Evolutionary conservation across 108 stramenopile genomes (phyloP), one percentile per base, ranked within the genome.

Genomic region (Conticribra guillardii): DNA sequence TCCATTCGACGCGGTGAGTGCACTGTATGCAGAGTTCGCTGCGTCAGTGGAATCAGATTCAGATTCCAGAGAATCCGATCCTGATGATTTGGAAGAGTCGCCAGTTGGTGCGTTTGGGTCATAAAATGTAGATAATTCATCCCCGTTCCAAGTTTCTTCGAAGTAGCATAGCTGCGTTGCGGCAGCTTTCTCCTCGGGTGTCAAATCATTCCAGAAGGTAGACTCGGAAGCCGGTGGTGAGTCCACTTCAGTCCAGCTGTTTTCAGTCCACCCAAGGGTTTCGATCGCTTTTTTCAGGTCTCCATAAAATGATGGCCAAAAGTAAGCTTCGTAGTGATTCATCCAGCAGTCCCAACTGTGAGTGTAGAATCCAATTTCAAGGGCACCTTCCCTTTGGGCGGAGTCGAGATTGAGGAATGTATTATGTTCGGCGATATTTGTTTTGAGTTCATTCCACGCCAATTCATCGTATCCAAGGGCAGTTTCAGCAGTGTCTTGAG

Each of bases 271-370:
- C 18, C 84, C 84, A 14, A 84, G 68, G 0, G 66, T 69, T 57
- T 62, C 48, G 18, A 80, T 47, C 2, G 79, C 79, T 41, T 64
- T 60, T 55, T 54, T 46, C 1, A 64, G 45, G 27, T 72, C 69
- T 23, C 67, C 65, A 29, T 79, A 59, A 53, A 85, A 78, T 3
- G 79, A 79, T 17, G 34, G 34, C 85, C 85, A 85, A 27, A 53
- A 62, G 47, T 77, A 85, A 4, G 70, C 54, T n/a, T 48, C 31
- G 72, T 83, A 85, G 48, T 85, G 85, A 60, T 83, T 85, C 64
- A 72, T 63, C 49, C 53, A 83, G 54, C 85, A 85, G 52, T 85
- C 85, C 82, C 82, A 85, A 21, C 64, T 80, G 46, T 77, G 65
- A 23, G 59, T 67, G 49, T 76, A 74, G 57, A 84, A 84, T 5